Conservation (phyloP, 495 filamentous ascomycete genomes). For the Neurospora sp. region DNA sequence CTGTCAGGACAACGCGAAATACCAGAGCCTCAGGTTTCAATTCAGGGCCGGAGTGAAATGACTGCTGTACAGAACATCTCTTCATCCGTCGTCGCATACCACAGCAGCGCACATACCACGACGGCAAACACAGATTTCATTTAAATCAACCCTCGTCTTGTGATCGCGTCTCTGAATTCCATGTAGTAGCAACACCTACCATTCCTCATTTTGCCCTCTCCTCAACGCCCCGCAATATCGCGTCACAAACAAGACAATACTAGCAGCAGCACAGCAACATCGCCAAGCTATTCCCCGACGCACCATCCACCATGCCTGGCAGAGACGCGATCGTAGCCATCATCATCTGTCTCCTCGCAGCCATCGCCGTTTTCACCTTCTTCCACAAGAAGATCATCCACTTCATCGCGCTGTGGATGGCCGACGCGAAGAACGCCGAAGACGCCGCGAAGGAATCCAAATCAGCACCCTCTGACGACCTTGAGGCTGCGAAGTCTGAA, state of each 20-base stretch:
- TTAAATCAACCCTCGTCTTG: background rate
- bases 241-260: background rate
- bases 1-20: background rate
- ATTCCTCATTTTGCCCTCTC: background rate
- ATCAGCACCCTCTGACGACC: background rate
- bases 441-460: background rate
- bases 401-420: background rate
- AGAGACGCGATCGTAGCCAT: constrained; percentile 5
- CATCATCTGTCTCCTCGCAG: constrained; percentile 5
- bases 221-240: background rate
- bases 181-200: background rate
- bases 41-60: background rate
- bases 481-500: background rate
- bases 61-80: background rate
- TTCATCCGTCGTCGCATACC: background rate
- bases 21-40: background rate
- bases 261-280: background rate
- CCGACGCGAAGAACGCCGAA: background rate
- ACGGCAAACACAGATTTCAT: background rate
- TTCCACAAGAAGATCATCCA: constrained; percentile 4
- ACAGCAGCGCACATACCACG: background rate
- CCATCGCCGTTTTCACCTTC: constrained; percentile 1
- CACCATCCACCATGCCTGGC: background rate
- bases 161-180: background rate
- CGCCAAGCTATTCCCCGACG: background rate